These are phyloP conservation scores for Calonectria leucothoes DNA, from an alignment of 2,329 filamentous ascomycete genomes.

Conservation along the genomic window DNA sequence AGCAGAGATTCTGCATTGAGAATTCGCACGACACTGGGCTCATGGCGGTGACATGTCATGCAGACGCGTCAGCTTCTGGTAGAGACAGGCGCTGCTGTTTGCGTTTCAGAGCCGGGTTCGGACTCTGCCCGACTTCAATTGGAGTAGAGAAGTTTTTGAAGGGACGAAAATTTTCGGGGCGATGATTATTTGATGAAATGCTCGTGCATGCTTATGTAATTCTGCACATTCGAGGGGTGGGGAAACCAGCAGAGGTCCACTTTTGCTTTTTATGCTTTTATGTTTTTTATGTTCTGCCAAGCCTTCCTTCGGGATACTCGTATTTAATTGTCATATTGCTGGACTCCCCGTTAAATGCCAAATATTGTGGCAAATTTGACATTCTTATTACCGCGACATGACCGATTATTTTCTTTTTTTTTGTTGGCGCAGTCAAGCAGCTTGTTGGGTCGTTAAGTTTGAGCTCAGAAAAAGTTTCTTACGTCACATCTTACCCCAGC, in stretches of 20 bases:
- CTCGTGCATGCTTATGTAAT: slow-evolving; percentile 34
- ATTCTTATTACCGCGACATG: not conserved
- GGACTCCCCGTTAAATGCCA: not conserved
- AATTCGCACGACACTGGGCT: not conserved
- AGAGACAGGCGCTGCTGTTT: not conserved
- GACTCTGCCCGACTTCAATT: not conserved
- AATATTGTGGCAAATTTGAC: not conserved
- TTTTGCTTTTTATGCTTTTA: not conserved
- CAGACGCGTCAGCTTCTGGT: slow-evolving; percentile 3
- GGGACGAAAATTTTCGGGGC: slow-evolving; percentile 28
- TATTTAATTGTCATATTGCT: not conserved
- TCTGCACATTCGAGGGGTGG: not conserved
- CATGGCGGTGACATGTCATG: not conserved
- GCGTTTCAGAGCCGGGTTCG: not conserved
- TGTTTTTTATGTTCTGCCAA: not conserved
- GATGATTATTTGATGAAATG: slow-evolving; percentile 27
- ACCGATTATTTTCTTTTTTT: not conserved
- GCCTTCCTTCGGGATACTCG: not conserved
- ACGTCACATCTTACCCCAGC: not conserved
- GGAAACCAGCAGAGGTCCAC: not conserved
- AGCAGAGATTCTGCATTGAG: not conserved
- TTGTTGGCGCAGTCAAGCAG: not conserved
- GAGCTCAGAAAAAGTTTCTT: not conserved
- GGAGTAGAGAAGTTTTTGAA: slow-evolving; percentile 9
- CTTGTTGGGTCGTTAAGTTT: not conserved